Evolutionary conservation across 2,329 filamentous ascomycete species (phyloP).

Genomic region (Furcasterigmium furcatum): DNA sequence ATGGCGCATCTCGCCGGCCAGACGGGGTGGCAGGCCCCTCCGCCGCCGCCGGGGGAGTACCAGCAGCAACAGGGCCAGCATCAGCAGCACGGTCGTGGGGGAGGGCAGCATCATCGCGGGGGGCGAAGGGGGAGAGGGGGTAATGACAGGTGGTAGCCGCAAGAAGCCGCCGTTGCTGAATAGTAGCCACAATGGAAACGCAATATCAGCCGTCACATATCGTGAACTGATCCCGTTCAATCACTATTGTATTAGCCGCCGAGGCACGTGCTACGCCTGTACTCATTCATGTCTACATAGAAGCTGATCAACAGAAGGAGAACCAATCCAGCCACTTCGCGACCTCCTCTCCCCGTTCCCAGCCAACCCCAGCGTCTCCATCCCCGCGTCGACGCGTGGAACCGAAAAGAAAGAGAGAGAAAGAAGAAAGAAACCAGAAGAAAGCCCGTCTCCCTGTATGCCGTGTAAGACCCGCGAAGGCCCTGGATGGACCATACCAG

Average conservation of each 20-base stretch:
- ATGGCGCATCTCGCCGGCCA: conserved; percentile 1
- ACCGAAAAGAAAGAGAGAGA: not conserved
- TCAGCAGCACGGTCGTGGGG: conserved; percentile 8
- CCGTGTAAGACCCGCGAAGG: too few species aligned
- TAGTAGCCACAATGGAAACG: too few species aligned
- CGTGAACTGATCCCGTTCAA: too few species aligned
- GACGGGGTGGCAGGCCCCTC: conserved; percentile 6
- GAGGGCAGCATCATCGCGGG: conserved; percentile 5
- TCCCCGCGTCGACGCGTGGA: not conserved
- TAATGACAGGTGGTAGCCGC: conserved; percentile 11
- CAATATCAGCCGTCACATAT: too few species aligned
- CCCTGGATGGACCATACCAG: too few species aligned
- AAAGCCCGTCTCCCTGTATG: not conserved
- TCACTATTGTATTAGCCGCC: not conserved
- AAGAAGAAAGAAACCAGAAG: not conserved
- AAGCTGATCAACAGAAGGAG: conserved; percentile 4
- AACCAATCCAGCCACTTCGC: conserved; percentile 5
- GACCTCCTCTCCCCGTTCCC: not conserved
- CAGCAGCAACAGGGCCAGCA: conserved; percentile 5
- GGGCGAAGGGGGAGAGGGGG: conserved; percentile 9
- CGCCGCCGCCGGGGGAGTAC: conserved; percentile 5
- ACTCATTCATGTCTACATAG: conserved; percentile 14
- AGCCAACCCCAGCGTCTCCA: not conserved
- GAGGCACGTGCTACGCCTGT: conserved; percentile 5
- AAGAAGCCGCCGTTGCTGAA: too few species aligned